Evolutionary conservation across 1,139 yeast species (phyloP), one percentile per base, ranked within the genome.

Genomic region (Candida mesenterica): DNA sequence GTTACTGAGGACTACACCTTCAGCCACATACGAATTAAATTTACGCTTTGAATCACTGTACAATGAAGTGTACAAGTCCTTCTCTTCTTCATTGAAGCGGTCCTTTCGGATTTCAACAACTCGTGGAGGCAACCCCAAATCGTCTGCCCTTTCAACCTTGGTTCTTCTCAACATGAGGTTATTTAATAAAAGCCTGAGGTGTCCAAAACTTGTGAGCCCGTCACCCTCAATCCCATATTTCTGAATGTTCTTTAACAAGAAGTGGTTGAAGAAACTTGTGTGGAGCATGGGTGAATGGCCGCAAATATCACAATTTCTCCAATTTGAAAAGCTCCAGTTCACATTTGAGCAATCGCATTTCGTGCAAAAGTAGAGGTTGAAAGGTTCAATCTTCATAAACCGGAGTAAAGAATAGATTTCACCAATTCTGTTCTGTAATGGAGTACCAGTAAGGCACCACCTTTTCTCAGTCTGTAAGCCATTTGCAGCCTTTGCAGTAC

Each of bases 371-470:
- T 94, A 92, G 42, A 80, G 75, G 45, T 92, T 82, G 57, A 88
- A 90, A 3, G 99, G 99, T 32, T 79, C 78, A 29, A 92, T 71
- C 48, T 84, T 79, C 63, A 92, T 61, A 51, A 87, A 92, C 48
- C 97, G 68, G 39, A 92, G 81, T 52, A 92, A 67, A 1, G 97
- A 89, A 59, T 92, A 92, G 70, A 92, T 76, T 62, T 92, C 99
- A 29, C 98, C 98, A 50, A 92, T 90, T 46, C 97, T 72, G 56
- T 92, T 94, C 53, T 94, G 98, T 42, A 92, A 66, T 0, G 99
- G 98, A 0, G 99, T 92, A 48, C 98, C 99, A 2, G 96, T 79
- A 22, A 92, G 62, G 60, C 98, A 92, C 83, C 96, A 85, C 43
- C 95, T 65, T 50, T 87, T 86, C 30, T 77, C 68, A 2, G 96